Base-by-base conservation (phyloP, 2,329 filamentous ascomycete species). In the Talaromyces islandicus region DNA sequence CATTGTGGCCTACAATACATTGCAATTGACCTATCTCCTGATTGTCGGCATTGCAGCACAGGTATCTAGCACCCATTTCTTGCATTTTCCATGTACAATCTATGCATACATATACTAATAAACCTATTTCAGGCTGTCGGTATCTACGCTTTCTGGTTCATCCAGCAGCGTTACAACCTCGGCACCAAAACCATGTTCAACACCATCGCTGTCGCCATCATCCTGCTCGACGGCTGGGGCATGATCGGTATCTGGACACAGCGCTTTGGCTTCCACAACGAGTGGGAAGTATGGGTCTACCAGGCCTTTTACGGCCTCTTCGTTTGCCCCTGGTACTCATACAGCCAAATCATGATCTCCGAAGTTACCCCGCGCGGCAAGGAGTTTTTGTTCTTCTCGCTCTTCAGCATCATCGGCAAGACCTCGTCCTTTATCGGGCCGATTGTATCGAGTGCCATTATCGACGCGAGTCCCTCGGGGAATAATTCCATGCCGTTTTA, bases 111-210 rank as follows among this genome's bases (percentile, higher is more conserved):
- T 29, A 9, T 4, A 53, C 52, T 56, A 24, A 63, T 30, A 12
- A 24, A 32, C 30, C n/a, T 4, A 9, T 12, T 9, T 0, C 21
- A 75, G 72, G 73, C 70, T 0, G 72, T 83, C 0, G 86, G 87
- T 0, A 88, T 89, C 56, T 85, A 81, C 56, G 69, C 70, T 4
- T 88, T 87, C 67, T 89, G 84, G 83, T 75, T 74, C 56, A 75
- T 86, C 11, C 87, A 89, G 68, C 81, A 83, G 63, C 78, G 78
- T n/a, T 86, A 80, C 68, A 70, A 78, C 1, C 76, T 89, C 4
- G 78, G 79, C 50, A 87, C 85, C 1, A 89, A 89, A 70, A 83
- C 81, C 17, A 89, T 89, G 86, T 88, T 89, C 76, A 86, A 87
- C 67, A 75, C 78, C 9, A 80, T 88, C 59, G 85, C 85, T 64